Evolutionary conservation across 2,329 filamentous ascomycete genomes (phyloP).

Genomic region (Curvularia sp.): DNA sequence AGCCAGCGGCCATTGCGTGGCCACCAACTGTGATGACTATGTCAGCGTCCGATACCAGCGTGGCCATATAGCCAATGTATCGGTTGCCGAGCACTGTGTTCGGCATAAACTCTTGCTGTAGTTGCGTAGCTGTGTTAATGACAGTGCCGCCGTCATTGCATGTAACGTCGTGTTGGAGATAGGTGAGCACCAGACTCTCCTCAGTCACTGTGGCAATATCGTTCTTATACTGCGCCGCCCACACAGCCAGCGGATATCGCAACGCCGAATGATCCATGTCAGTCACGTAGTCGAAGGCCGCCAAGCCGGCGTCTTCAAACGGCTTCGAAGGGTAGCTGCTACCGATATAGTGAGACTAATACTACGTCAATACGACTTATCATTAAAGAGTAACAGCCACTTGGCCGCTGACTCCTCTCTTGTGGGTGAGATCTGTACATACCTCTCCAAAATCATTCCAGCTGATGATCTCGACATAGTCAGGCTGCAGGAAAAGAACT

Average conservation of each 20-base stretch:
- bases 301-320: neutral
- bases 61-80: neutral
- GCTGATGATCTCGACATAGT: neutral
- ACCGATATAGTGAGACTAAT: neutral
- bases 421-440: neutral
- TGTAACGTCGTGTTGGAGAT: neutral
- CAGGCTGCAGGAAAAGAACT: neutral
- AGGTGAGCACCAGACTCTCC: neutral
- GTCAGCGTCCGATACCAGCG: neutral
- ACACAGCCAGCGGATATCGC: neutral
- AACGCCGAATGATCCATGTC: neutral
- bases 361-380: neutral
- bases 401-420: neutral
- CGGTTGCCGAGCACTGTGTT: neutral
- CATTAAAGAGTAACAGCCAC: neutral
- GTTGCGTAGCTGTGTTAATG: neutral
- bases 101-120: too few species aligned
- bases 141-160: neutral
- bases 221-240: neutral
- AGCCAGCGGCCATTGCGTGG: neutral
- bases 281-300: neutral
- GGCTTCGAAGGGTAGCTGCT: neutral
- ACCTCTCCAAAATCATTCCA: neutral
- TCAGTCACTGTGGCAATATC: neutral
- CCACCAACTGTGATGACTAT: neutral